phyloP scores from a whole-genome alignment of 179 eudicot species.

The Actinidia arguta region DNA sequence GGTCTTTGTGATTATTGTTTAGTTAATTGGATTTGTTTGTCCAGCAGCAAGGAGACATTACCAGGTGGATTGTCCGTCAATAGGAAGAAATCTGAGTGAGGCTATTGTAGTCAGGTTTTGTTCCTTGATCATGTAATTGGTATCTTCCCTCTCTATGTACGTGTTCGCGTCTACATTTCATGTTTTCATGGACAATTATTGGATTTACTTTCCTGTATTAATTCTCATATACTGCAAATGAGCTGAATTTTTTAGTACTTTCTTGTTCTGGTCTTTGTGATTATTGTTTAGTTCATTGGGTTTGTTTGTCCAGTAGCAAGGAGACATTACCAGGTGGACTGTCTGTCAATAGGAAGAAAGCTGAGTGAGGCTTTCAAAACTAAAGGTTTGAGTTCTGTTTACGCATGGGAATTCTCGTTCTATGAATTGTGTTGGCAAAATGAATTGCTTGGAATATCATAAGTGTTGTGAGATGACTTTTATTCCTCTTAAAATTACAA shows the following conservation, averaged over 20 bases:
- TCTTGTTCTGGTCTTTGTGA: background rate
- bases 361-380: conserved; percentile 71
- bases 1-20: background rate
- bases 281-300: background rate
- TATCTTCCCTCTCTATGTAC: too few relatives aligned
- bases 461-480: too few relatives aligned
- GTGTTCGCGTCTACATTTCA: background rate
- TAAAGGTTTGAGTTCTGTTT: conserved; percentile 55
- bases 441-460: background rate
- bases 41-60: conserved; percentile 78
- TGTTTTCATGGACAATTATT: too few relatives aligned
- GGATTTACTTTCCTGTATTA: too few relatives aligned
- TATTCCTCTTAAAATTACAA: too few relatives aligned
- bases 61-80: conserved; percentile 87
- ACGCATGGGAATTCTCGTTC: background rate
- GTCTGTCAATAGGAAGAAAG: conserved; percentile 77
- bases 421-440: background rate
- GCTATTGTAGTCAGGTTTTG: too few relatives aligned
- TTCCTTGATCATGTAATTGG: too few relatives aligned
- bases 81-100: conserved; percentile 72
- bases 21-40: background rate
- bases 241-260: background rate
- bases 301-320: conserved; percentile 52
- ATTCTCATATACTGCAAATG: background rate
- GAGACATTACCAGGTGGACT: conserved; percentile 86